A percentile compares a stretch with the other conserved stretches of the same genome.
Evolutionary conservation across 495 filamentous ascomycete genomes (phyloP).

Genomic region (Penicillium tannophilum): DNA sequence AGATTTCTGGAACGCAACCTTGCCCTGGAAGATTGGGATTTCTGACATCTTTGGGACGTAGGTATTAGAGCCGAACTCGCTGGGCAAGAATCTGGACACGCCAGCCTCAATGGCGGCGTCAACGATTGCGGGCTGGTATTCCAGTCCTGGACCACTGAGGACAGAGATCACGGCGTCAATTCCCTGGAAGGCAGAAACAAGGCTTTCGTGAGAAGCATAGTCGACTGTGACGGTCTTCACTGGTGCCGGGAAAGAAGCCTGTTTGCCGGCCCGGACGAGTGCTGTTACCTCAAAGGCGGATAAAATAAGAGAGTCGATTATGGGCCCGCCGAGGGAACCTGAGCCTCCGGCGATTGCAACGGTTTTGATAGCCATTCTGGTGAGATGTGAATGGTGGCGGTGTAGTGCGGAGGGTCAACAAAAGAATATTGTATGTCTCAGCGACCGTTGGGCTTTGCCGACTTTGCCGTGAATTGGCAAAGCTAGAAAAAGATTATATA

Average conservation of each 20-base stretch:
- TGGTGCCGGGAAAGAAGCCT: neutral
- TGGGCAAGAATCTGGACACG: slow-evolving; percentile 56
- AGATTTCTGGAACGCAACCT: slow-evolving; percentile 1
- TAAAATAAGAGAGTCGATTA: neutral
- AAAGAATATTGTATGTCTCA: neutral
- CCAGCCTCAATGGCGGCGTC: slow-evolving; percentile 54
- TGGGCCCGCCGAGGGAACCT: neutral
- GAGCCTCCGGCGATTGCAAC: slow-evolving; percentile 3
- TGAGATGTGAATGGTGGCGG: neutral
- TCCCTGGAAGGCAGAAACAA: slow-evolving; percentile 29
- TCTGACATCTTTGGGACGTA: neutral
- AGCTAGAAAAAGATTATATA: neutral
- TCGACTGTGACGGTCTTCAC: slow-evolving; percentile 16
- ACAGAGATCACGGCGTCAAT: slow-evolving; percentile 44
- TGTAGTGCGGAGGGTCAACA: neutral
- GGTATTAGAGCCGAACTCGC: slow-evolving; percentile 39
- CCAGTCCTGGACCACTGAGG: slow-evolving; percentile 26
- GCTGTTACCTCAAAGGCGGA: slow-evolving; percentile 1
- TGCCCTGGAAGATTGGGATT: slow-evolving; percentile 8
- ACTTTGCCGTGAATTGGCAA: neutral
- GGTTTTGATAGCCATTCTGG: slow-evolving; percentile 1
- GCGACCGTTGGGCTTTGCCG: no score
- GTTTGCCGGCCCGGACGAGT: neutral
- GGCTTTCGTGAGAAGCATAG: slow-evolving; percentile 24
- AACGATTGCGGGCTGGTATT: slow-evolving; percentile 44